phyloP scores from a whole-genome alignment of 805 yeast species.

The Lipomyces kockii region DNA sequence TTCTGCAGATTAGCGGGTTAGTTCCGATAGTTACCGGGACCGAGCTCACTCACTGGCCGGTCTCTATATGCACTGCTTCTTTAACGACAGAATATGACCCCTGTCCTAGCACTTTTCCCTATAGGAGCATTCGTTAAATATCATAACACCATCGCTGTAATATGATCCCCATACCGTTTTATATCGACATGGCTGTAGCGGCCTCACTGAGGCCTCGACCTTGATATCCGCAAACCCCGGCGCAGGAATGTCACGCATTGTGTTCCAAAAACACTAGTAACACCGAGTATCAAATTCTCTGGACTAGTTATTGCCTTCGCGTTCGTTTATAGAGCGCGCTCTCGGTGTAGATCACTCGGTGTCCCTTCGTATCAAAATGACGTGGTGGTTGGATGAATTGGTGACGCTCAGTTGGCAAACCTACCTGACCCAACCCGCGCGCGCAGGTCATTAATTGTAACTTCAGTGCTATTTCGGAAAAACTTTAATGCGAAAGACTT shows the following conservation, averaged over 20 bases:
- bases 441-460: too few relatives aligned
- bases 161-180: slow-evolving; percentile 10
- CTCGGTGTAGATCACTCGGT: background rate
- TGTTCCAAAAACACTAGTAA: background rate
- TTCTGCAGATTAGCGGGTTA: slow-evolving; percentile 38
- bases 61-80: slow-evolving; percentile 50
- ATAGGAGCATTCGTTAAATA: background rate
- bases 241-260: background rate
- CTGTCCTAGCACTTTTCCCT: slow-evolving; percentile 49
- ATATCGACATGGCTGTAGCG: slow-evolving; percentile 23
- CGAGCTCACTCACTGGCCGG: slow-evolving; percentile 44
- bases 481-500: background rate
- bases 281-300: background rate
- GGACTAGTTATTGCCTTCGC: background rate
- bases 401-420: too few relatives aligned
- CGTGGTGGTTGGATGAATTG: background rate
- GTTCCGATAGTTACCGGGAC: background rate
- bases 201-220: background rate
- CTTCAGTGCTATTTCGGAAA: background rate
- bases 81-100: slow-evolving; percentile 53
- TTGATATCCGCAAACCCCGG: background rate
- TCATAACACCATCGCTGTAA: background rate
- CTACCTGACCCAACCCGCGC: too few relatives aligned
- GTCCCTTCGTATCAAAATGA: background rate
- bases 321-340: background rate